These are phyloP conservation scores for Quercus lobata DNA, from an alignment of 331 rosid species.

Conservation along the genomic window DNA sequence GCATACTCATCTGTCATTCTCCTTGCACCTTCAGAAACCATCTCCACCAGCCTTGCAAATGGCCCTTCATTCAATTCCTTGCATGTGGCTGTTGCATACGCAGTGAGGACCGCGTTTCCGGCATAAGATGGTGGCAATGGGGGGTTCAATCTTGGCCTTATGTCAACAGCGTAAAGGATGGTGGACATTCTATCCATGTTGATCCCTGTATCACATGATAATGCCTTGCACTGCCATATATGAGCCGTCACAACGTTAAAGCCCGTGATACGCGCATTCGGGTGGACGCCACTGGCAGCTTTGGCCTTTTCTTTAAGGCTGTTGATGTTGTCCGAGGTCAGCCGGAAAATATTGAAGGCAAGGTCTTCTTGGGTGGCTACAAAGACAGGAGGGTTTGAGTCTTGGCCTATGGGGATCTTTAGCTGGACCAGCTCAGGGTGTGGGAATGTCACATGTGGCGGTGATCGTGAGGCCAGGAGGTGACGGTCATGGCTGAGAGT, in stretches of 20 bases:
- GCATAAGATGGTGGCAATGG: slow-evolving; percentile 36
- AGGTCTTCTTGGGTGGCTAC: slow-evolving; percentile 46
- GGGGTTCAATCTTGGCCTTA: slow-evolving; percentile 50
- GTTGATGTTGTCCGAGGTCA: slow-evolving; percentile 31
- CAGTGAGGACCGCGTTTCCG: slow-evolving; percentile 53
- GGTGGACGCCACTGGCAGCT: neutral
- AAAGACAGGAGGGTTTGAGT: slow-evolving; percentile 32
- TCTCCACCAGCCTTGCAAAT: slow-evolving; percentile 45
- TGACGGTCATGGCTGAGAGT: slow-evolving; percentile 52
- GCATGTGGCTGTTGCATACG: slow-evolving; percentile 37
- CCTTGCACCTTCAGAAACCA: slow-evolving; percentile 51
- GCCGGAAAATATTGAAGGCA: slow-evolving; percentile 40
- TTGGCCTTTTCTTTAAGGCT: slow-evolving; percentile 53
- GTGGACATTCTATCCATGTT: slow-evolving; percentile 42
- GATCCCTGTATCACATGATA: slow-evolving; percentile 18
- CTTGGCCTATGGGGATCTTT: neutral
- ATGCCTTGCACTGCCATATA: slow-evolving; percentile 69
- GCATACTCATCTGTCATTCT: slow-evolving; percentile 70
- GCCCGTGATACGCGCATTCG: slow-evolving; percentile 16
- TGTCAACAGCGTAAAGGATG: slow-evolving; percentile 62
- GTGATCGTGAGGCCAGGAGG: slow-evolving; percentile 69
- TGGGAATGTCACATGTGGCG: slow-evolving; percentile 60
- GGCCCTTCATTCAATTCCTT: slow-evolving; percentile 33
- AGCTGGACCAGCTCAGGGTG: slow-evolving; percentile 61
- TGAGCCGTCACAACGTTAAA: slow-evolving; percentile 59